Conservation (phyloP, 257 asterid species). For the Primulina eburnea region DNA sequence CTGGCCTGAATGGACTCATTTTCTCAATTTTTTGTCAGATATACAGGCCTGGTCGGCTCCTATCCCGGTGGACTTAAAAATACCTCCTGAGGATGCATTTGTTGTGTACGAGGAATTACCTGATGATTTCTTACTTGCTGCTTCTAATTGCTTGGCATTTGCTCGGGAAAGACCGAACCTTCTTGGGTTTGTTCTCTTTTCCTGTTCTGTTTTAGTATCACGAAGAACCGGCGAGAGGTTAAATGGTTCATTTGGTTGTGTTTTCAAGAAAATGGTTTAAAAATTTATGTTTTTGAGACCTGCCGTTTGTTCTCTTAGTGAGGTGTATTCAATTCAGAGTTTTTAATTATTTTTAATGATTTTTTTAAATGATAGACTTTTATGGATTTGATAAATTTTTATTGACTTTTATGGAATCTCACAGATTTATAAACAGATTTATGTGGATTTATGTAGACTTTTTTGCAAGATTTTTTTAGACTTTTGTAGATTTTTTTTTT, state of each 20-base stretch:
- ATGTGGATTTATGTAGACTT: too few relatives aligned
- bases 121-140: slow-evolving; percentile 52
- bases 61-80: slow-evolving; percentile 12
- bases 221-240: not conserved
- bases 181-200: slow-evolving; percentile 49
- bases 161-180: slow-evolving; percentile 62
- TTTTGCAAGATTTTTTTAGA: too few relatives aligned
- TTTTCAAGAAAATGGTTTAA: not conserved
- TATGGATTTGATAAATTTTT: too few relatives aligned
- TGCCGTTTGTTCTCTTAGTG: not conserved
- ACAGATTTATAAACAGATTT: too few relatives aligned
- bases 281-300: not conserved
- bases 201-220: not conserved
- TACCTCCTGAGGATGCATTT: slow-evolving; percentile 64
- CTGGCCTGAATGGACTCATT: slow-evolving; percentile 82
- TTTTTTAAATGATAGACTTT: too few relatives aligned
- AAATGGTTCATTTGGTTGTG: not conserved
- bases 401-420: too few relatives aligned
- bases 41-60: slow-evolving; percentile 24
- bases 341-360: too few relatives aligned
- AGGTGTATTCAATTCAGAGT: too few relatives aligned
- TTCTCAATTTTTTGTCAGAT: slow-evolving; percentile 37
- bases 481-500: too few relatives aligned
- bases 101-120: slow-evolving; percentile 65
- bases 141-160: slow-evolving; percentile 62